These are phyloP conservation scores for Jaltomata sinuosa DNA, from an alignment of 257 asterid genomes.

Conservation along the genomic window DNA sequence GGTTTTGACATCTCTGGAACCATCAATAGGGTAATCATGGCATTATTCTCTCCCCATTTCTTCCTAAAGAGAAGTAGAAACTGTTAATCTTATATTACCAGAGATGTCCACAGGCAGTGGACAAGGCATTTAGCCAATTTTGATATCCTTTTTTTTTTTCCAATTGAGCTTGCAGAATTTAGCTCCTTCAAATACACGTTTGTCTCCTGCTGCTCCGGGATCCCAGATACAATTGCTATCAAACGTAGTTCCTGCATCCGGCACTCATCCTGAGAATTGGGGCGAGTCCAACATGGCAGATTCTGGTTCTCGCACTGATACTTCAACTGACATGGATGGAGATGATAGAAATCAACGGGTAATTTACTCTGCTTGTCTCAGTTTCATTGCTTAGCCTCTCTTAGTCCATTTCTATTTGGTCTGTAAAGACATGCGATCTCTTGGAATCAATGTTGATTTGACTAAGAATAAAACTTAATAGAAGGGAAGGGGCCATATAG, in stretches of 20 bases:
- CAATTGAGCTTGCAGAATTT: slow-evolving; percentile 23
- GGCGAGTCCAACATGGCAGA: slow-evolving; percentile 88
- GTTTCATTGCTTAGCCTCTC: neutral
- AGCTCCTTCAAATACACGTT: slow-evolving; percentile 30
- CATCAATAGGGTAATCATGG: slow-evolving; percentile 41
- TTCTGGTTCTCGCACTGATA: slow-evolving; percentile 68
- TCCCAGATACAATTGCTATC: slow-evolving; percentile 41
- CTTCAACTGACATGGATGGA: slow-evolving; percentile 73
- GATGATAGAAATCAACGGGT: slow-evolving; percentile 68
- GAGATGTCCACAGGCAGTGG: neutral
- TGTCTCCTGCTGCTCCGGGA: slow-evolving; percentile 26
- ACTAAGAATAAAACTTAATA: neutral
- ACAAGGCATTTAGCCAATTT: neutral
- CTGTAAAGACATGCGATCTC: neutral
- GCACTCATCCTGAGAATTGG: slow-evolving; percentile 68
- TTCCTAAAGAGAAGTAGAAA: neutral
- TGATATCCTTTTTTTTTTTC: neutral
- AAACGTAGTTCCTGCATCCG: slow-evolving; percentile 27
- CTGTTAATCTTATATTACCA: neutral
- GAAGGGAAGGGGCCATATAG: neutral
- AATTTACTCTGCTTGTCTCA: neutral
- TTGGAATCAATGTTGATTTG: neutral
- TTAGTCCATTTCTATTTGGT: neutral
- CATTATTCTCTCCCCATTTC: neutral
- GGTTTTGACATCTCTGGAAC: slow-evolving; percentile 33